Evolutionary conservation across 352 stramenopile species (phyloP).

Genomic region (Globisporangium uncinulatum): DNA sequence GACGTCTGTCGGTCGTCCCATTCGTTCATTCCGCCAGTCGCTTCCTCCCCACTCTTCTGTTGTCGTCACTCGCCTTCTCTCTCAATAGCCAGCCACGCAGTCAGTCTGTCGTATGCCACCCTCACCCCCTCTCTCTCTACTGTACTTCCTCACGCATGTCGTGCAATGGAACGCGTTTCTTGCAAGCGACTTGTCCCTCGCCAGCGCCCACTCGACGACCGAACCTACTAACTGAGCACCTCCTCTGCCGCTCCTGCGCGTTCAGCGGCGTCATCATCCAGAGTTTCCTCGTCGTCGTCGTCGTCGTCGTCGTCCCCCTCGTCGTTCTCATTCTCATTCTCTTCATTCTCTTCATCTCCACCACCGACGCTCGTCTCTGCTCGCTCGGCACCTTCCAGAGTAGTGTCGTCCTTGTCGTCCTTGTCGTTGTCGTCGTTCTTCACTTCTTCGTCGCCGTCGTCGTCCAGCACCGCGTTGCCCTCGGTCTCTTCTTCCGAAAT

Average conservation of each 20-base stretch:
- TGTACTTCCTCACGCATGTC: too few relatives aligned
- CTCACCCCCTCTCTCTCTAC: too few relatives aligned
- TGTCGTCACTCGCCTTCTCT: too few relatives aligned
- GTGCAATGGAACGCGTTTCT: too few relatives aligned
- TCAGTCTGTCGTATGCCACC: too few relatives aligned
- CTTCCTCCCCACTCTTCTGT: too few relatives aligned
- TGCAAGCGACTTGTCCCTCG: too few relatives aligned
- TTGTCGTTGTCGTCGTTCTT: constrained; percentile 12
- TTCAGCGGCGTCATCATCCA: not conserved
- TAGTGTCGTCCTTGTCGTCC: constrained; percentile 22
- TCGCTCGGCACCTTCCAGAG: constrained; percentile 18
- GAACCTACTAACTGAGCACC: constrained; percentile 4
- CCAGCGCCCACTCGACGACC: too few relatives aligned
- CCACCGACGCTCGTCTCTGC: not conserved
- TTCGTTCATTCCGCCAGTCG: too few relatives aligned
- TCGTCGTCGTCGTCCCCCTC: not conserved
- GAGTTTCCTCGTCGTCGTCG: not conserved
- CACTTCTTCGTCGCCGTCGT: constrained; percentile 20
- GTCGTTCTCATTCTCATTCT: constrained; percentile 17
- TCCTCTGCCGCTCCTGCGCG: not conserved
- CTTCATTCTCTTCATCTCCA: not conserved
- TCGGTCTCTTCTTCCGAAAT: constrained; percentile 48
- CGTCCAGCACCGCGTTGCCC: constrained; percentile 9
- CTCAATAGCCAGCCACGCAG: too few relatives aligned
- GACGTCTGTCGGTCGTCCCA: too few relatives aligned